Evolutionary conservation across 306 rosid genomes (phyloP), one percentile per base, ranked within the genome.

Genomic region (Pyrus bretschneideri): DNA sequence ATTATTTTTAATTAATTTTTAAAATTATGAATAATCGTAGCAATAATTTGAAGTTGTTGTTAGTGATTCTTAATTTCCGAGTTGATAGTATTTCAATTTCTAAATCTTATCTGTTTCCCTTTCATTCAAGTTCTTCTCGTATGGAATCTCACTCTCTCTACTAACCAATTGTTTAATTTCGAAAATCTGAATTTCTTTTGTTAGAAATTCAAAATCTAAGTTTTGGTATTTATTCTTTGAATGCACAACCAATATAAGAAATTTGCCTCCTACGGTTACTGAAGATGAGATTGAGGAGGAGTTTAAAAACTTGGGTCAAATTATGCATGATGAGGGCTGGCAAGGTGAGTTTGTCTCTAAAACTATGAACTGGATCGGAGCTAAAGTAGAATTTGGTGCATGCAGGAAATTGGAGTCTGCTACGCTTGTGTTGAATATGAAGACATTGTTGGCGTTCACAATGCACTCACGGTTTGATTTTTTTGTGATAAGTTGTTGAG

Each of bases 361-460:
- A 17, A 33, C 38, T 40, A 58, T 38, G 35, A 76, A 27, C 73
- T 52, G 44, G 49, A 58, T n/a, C 19, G 0, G 45, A 68, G 60
- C 76, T 89, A 79, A 62, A n/a, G 58, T 64, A 74, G 35, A 33
- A 33, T 0, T 33, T 5, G 6, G 35, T 33, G 35, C 35, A 5
- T 33, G 35, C 35, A 33, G 35, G 98, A 95, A 79, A 85, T 94
- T 70, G 96, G 97, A 78, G 95, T 89, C 65, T 95, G 98, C 86
- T 90, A 92, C 73, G 97, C 97, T 62, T 90, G 92, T 78, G 97
- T 95, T 71, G 98, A 95, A 86, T 95, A 87, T 38, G 98, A 95
- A 86, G 98, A 95, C 83, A 79, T 90, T 66, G 6, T 42, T 66
- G 90, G 98, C 11, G 90, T 92, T 76, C 97, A 90, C 85, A 90